Percentiles rank a stretch among this genome's conserved stretches.
Evolutionary conservation across 371 early-diverging fungal species (phyloP).

Genomic region (Mortierella sp.): DNA sequence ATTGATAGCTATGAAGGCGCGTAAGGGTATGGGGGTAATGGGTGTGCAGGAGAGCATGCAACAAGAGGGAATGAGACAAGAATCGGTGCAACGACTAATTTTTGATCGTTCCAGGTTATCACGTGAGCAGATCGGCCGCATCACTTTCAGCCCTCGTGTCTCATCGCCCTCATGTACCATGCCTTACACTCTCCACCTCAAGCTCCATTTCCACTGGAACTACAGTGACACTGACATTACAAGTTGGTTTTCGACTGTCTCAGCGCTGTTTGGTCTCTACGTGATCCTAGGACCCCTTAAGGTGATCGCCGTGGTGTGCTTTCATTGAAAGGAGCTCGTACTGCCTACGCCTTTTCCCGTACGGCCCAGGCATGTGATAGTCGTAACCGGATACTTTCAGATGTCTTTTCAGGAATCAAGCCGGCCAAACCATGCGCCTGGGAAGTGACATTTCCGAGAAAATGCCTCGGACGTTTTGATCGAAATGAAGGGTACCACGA

Average conservation of each 20-base stretch:
- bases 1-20: no score
- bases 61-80: no score
- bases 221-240: neutral
- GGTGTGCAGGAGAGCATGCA: no score
- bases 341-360: constrained; percentile 52
- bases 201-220: constrained; percentile 54
- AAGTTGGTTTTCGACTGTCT: no score
- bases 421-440: constrained; percentile 62
- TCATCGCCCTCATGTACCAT: constrained; percentile 56
- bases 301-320: constrained; percentile 59
- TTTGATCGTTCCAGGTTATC: no score
- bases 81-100: no score
- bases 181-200: constrained; percentile 49
- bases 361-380: constrained; percentile 70
- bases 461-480: constrained; percentile 29
- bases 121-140: no score
- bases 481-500: constrained; percentile 35
- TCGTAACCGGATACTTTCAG: constrained; percentile 71
- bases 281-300: constrained; percentile 50
- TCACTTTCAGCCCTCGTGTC: no score
- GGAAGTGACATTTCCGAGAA: constrained; percentile 60
- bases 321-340: constrained; percentile 66
- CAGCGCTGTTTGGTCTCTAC: constrained; percentile 39
- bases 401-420: constrained; percentile 60
- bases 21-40: no score